Conservation (phyloP, 148 eudicot genomes). For the Rhododendron williamsianum region DNA sequence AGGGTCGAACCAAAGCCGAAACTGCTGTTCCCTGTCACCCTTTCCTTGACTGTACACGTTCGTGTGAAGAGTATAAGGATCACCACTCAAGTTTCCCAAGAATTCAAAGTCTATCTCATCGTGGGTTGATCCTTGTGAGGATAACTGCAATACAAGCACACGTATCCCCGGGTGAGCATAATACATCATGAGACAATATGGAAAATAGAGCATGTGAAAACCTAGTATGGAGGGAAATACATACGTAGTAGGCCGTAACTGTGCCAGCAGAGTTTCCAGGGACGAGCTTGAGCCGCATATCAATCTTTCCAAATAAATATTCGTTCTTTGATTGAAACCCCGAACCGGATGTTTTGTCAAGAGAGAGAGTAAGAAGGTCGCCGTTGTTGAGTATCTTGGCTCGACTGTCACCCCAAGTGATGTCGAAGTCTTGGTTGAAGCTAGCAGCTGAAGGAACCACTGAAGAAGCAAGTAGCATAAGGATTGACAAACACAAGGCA, state of each 20-base stretch:
- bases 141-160: neutral
- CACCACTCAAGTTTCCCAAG: conserved; percentile 1
- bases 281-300: neutral
- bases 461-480: neutral
- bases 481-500: neutral
- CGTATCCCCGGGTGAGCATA: neutral
- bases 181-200: neutral
- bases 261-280: neutral
- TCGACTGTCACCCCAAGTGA: neutral
- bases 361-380: neutral
- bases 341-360: neutral
- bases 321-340: neutral
- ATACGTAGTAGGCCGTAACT: neutral
- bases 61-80: conserved; percentile 1
- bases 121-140: neutral
- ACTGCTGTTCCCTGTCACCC: neutral
- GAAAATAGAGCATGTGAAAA: neutral
- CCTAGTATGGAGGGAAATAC: neutral
- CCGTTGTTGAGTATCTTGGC: neutral
- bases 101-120: conserved; percentile 1
- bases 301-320: neutral
- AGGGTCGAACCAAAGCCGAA: conserved; percentile 4
- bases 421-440: neutral
- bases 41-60: conserved; percentile 3
- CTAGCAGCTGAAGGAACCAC: neutral